These are phyloP conservation scores for Graphilbum fragrans DNA, from an alignment of 2,329 filamentous ascomycete species.

Conservation along the genomic window DNA sequence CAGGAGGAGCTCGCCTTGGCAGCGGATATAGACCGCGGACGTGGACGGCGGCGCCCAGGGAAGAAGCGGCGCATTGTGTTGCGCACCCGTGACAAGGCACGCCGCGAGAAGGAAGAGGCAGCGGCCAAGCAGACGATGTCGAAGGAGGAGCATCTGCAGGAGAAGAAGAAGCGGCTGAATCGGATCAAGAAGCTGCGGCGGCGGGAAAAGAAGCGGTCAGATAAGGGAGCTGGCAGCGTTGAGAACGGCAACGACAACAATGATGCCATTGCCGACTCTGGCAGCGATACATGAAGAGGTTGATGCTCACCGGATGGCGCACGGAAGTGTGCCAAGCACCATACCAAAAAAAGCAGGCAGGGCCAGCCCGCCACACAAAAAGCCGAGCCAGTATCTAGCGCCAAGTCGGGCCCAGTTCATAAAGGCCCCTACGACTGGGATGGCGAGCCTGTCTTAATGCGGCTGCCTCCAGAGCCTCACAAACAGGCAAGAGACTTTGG, in stretches of 20 bases:
- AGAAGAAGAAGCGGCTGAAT: constrained; percentile 52
- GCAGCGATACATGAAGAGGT: not conserved
- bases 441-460: too few relatives aligned
- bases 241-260: not conserved
- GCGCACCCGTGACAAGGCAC: constrained; percentile 30
- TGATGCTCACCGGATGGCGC: too few relatives aligned
- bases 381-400: too few relatives aligned
- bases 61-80: constrained; percentile 46
- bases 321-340: too few relatives aligned
- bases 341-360: too few relatives aligned
- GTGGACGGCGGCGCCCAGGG: constrained; percentile 28
- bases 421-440: too few relatives aligned
- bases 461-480: too few relatives aligned
- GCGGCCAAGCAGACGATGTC: constrained; percentile 25
- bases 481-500: too few relatives aligned
- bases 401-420: too few relatives aligned
- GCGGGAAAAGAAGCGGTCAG: constrained; percentile 40
- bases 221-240: not conserved
- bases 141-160: constrained; percentile 44
- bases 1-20: not conserved
- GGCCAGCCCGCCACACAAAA: too few relatives aligned
- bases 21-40: not conserved
- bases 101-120: constrained; percentile 26
- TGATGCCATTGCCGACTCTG: too few relatives aligned
- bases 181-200: constrained; percentile 46